Base-by-base conservation (phyloP, 202 grass and related monocot species). In the Digitaria exilis region DNA sequence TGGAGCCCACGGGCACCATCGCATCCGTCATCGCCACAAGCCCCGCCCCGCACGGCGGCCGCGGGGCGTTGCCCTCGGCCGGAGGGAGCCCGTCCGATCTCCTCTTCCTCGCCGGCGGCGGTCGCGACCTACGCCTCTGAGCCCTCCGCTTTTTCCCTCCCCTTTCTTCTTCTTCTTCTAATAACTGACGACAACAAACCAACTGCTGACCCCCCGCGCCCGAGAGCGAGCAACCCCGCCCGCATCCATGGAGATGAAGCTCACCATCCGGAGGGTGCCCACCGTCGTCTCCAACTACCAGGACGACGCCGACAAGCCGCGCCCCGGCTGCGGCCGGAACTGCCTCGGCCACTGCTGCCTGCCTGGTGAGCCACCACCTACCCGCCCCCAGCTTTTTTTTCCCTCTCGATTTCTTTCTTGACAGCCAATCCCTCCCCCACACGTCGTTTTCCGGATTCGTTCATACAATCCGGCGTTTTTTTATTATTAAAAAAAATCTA, bases 51-150 rank as follows among this genome's bases (percentile, higher is more conserved):
- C 96, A 99, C 96, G 96, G 96, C 66, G 93, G 96, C 77, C 93
- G 96, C 70, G 93, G 96, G 74, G 96, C 96, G 52, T 88, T 99
- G 29, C 96, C 96, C 7, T 94, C 91, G 6, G 96, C 93, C 26
- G 96, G 96, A 25, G 96, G 96, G 5, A 96, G 91, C 79, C 96
- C 96, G 15, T 99, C 96, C 0, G 96, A 99, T 82, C 96, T 99
- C 55, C 96, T 99, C 81, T 99, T 99, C 84, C 93, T 99, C 69
- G 96, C 96, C 79, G 96, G 96, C 65, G 96, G 96, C 29, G 96
- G 96, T 61, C 21, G 58, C n/a, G n/a, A n/a, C n/a, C n/a, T n/a
- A n/a, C n/a, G n/a, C 54, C 28, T 86, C 73, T 90, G 67, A 86
- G 22, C 2, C 37, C 37, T n/a, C 84, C 39, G 16, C 5, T n/a